Conservation (phyloP, 495 filamentous ascomycete genomes). For the Copromyces sp. region DNA sequence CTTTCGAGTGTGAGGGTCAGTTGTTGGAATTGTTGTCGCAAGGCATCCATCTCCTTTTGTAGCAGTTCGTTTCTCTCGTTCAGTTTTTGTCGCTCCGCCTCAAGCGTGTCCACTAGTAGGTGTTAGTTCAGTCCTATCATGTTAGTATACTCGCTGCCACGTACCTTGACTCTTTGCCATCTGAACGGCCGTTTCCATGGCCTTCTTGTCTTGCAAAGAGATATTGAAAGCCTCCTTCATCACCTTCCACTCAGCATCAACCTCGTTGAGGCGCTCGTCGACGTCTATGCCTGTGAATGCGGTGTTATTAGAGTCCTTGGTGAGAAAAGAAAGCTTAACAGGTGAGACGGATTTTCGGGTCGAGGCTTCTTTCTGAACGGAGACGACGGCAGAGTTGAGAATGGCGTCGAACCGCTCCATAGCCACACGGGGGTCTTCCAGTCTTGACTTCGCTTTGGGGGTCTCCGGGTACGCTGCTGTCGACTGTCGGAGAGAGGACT, state of each 20-base stretch:
- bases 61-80: constrained; percentile 45
- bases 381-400: constrained; percentile 9
- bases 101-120: constrained; percentile 54
- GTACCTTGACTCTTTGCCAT: constrained; percentile 65
- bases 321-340: constrained; percentile 42
- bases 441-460: constrained; percentile 6
- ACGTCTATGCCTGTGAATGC: constrained; percentile 61
- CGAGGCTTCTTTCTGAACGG: constrained; percentile 4
- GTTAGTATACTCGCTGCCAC: constrained; percentile 12
- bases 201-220: constrained; percentile 49
- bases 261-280: constrained; percentile 50
- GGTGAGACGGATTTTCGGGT: constrained; percentile 27
- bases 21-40: constrained; percentile 32
- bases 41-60: constrained; percentile 47
- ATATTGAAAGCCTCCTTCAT: constrained; percentile 54
- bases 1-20: constrained; percentile 19
- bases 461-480: constrained; percentile 2
- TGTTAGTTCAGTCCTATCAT: neutral
- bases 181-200: constrained; percentile 57
- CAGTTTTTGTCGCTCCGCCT: constrained; percentile 47
- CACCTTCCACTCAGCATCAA: constrained; percentile 51
- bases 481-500: neutral
- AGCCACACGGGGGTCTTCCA: constrained; percentile 2
- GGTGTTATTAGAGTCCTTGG: constrained; percentile 56
- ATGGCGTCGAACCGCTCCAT: constrained; percentile 10